A percentile compares a stretch with the other conserved stretches of the same genome.
phyloP scores from a whole-genome alignment of 2,329 filamentous ascomycete genomes.

The Colletotrichum liaoningense region DNA sequence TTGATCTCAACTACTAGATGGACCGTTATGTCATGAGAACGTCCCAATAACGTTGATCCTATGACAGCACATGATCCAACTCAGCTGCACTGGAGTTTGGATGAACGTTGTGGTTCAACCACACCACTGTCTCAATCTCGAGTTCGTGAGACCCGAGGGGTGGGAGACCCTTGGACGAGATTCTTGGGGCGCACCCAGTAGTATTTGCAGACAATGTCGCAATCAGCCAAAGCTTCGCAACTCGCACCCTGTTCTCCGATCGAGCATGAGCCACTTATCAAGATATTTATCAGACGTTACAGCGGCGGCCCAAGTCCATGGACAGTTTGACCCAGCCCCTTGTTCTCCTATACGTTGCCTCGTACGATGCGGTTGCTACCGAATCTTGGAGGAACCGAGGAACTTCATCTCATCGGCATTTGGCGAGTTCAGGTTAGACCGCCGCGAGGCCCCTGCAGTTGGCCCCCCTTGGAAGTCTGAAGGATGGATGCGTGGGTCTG shows the following conservation, averaged over 20 bases:
- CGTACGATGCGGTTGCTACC: conserved; percentile 21
- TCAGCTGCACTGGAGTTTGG: neutral
- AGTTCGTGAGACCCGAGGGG: neutral
- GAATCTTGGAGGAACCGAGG: neutral
- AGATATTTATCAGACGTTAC: neutral
- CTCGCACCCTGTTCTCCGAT: neutral
- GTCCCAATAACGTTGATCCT: neutral
- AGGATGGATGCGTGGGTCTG: conserved; percentile 6
- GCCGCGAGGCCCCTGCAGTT: conserved; percentile 14
- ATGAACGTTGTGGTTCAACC: neutral
- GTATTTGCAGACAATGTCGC: neutral
- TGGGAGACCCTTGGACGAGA: neutral
- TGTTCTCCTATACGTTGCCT: conserved; percentile 4
- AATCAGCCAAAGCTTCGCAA: neutral
- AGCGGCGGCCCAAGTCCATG: neutral
- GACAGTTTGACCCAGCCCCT: neutral
- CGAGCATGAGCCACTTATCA: neutral
- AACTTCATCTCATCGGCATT: neutral
- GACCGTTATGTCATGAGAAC: neutral
- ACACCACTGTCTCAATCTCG: neutral
- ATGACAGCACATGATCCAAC: neutral
- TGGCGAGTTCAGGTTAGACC: conserved; percentile 20
- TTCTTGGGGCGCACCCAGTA: neutral
- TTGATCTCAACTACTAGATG: neutral
- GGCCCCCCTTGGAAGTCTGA: neutral